Evolutionary conservation across 495 filamentous ascomycete species (phyloP), one percentile per base, ranked within the genome.

Genomic region (Penicillium taxi): DNA sequence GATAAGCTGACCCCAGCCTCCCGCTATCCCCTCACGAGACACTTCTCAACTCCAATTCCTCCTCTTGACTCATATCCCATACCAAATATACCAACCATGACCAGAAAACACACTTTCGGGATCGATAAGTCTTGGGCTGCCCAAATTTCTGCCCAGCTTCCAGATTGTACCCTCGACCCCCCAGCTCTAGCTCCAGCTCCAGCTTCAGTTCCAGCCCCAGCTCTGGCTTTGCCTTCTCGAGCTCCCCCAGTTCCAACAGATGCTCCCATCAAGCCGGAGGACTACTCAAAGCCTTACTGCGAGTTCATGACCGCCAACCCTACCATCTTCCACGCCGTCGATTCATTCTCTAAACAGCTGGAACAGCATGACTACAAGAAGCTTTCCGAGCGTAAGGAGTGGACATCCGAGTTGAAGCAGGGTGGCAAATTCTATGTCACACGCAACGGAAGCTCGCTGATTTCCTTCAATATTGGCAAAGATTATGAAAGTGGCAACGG

Each of bases 341-440:
- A 73, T 39, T 73, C 81, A 44, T 84, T 93, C 52, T 75, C 79
- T 42, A 68, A 76, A 46, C 73, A 84, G 43, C 75, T 94, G 32
- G 65, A 75, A 42, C 69, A 69, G 16, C 63, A 75, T 18, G 89
- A 86, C 26, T 98, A 83, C 63, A 72, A 64, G 41, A 77, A 79
- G 67, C 78, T 98, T 12, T 81, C 78, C 6, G 81, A 88, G 60
- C 77, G 89, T 14, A 76, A 86, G 40, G 63, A 62, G 31, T 98
- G 91, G 91, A 68, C 66, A 12, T 68, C 67, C n/a, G 77, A 84
- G 51, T 67, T 96, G 24, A 61, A 81, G 52, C 67, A 67, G 17
- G 86, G 88, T 35, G 89, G 87, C 19, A 93, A 89, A 62, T 98
- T 96, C 71, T 95, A 78, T 48, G 70, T 77, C 35, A 81, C 81